These are phyloP conservation scores for Suillus sp. DNA, from an alignment of 768 basidiomycete genomes.

Conservation along the genomic window DNA sequence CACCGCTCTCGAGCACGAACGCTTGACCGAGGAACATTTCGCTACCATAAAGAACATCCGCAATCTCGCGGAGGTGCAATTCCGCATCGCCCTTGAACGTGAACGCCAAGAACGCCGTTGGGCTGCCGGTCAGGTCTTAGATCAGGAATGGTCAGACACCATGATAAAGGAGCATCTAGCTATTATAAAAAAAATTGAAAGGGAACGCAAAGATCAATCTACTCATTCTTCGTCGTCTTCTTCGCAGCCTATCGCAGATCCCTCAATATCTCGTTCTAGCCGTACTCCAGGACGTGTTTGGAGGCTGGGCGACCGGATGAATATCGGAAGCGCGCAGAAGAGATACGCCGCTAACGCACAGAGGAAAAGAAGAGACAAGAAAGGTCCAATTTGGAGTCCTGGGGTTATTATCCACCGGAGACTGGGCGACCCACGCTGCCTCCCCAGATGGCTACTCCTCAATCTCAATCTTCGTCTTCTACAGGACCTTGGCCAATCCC, in stretches of 20 bases:
- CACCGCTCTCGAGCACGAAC: conserved; percentile 34
- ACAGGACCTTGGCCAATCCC: conserved; percentile 34
- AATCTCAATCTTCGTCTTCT: conserved; percentile 34
- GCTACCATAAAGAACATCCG: conserved; percentile 47
- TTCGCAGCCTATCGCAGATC: conserved; percentile 13
- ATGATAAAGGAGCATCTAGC: conserved; percentile 42
- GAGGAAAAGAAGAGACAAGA: conserved; percentile 34
- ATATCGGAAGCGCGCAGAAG: conserved; percentile 34
- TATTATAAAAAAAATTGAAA: conserved; percentile 52
- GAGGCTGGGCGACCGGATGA: conserved; percentile 36
- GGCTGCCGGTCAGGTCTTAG: conserved; percentile 42
- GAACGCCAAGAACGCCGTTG: conserved; percentile 55
- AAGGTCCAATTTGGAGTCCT: conserved; percentile 25
- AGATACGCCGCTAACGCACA: conserved; percentile 32
- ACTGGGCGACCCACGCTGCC: conserved; percentile 26
- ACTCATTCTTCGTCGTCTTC: conserved; percentile 34
- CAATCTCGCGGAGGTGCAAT: conserved; percentile 48
- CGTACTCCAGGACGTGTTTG: conserved; percentile 24
- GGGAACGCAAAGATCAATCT: conserved; percentile 32
- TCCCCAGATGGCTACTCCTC: conserved; percentile 12
- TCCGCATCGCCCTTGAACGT: conserved; percentile 42
- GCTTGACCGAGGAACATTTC: conserved; percentile 42
- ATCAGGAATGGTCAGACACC: conserved; percentile 36
- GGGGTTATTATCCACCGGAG: conserved; percentile 28
- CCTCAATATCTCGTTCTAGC: conserved; percentile 11